Evolutionary conservation across 768 basidiomycete genomes (phyloP).

Genomic region (Xanthoconium stramineum): DNA sequence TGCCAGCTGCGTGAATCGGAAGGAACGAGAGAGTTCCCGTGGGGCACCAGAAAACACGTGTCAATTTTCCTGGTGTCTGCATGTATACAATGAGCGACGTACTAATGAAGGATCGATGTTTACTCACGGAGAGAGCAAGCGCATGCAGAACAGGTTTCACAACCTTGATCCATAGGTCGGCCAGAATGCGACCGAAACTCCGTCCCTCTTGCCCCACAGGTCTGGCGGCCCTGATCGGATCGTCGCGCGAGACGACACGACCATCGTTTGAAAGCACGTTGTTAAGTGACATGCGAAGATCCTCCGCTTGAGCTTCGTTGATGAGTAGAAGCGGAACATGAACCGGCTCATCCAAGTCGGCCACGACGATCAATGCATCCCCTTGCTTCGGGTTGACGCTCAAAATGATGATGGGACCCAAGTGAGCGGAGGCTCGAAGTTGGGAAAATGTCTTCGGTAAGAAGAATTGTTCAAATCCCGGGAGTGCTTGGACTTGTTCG

Average conservation of each 20-base stretch:
- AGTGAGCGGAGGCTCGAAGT: background rate
- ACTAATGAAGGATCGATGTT: too few species aligned
- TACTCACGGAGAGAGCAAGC: background rate
- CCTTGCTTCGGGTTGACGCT: background rate
- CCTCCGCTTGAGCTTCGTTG: background rate
- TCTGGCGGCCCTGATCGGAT: background rate
- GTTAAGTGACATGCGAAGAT: background rate
- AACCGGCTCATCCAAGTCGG: background rate
- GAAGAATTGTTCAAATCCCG: background rate
- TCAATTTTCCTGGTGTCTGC: background rate
- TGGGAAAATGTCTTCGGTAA: background rate
- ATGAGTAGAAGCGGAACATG: background rate
- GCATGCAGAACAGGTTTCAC: background rate
- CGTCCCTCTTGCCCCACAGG: background rate
- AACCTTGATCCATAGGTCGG: background rate
- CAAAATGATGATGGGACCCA: background rate
- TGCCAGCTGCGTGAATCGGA: background rate
- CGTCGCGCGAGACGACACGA: background rate
- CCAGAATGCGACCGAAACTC: background rate
- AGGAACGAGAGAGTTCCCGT: background rate
- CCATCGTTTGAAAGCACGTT: background rate
- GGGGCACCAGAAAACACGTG: background rate
- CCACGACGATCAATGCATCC: background rate
- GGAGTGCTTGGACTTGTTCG: background rate
- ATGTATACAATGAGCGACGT: too few species aligned